A percentile compares a stretch with the other conserved stretches of the same genome.
phyloP scores from a whole-genome alignment of 257 asterid species.

The Capsicum rhomboideum region DNA sequence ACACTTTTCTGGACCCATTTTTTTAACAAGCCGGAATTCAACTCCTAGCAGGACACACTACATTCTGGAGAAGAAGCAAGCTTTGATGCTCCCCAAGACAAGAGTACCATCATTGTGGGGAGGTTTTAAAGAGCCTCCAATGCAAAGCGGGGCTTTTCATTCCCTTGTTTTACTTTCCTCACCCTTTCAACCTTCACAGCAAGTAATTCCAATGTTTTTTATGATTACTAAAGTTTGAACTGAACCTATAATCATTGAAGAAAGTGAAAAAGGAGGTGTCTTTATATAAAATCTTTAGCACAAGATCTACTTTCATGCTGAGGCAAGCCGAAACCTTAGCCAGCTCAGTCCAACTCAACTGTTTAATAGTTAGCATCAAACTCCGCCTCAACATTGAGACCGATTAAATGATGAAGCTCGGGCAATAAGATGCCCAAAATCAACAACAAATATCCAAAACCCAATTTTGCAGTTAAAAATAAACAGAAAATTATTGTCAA shows the following conservation, averaged over 20 bases:
- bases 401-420: not conserved
- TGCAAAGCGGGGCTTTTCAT: not conserved
- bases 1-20: not conserved
- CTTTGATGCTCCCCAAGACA: no score
- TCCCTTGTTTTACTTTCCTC: not conserved
- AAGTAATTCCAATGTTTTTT: not conserved
- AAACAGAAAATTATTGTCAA: not conserved
- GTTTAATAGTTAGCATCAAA: not conserved
- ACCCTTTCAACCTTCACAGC: not conserved
- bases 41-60: not conserved
- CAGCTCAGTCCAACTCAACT: not conserved
- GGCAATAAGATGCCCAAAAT: not conserved
- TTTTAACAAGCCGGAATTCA: not conserved
- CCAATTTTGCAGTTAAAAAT: not conserved
- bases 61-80: no score
- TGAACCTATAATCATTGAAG: not conserved
- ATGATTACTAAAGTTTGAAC: not conserved
- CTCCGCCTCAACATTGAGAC: not conserved
- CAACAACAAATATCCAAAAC: not conserved
- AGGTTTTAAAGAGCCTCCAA: not conserved
- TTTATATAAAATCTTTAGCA: not conserved
- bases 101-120: no score
- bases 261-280: not conserved
- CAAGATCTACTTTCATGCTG: not conserved
- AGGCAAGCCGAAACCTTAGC: not conserved